Evolutionary conservation across 1,139 yeast species (phyloP).

Genomic region (Saccharomyces hybrid): DNA sequence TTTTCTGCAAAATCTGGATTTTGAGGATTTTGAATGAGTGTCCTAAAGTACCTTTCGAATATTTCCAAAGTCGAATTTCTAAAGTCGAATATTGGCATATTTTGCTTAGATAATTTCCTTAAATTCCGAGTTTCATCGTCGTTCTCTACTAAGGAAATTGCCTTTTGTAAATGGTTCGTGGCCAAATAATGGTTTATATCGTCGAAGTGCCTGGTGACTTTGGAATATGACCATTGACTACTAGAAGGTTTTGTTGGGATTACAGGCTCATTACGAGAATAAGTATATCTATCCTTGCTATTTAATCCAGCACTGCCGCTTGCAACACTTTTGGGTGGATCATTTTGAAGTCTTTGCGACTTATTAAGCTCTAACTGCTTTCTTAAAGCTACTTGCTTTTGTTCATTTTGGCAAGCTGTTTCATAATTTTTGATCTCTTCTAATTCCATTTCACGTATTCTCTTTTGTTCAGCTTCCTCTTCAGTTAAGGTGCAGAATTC

Average conservation of each 20-base stretch:
- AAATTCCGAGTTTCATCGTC: constrained; percentile 8
- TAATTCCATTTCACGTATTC: constrained; percentile 21
- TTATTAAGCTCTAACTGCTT: constrained; percentile 19
- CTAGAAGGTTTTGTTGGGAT: neutral
- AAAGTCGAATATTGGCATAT: constrained; percentile 12
- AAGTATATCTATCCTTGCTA: neutral
- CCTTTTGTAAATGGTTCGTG: constrained; percentile 12
- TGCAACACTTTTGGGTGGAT: constrained; percentile 4
- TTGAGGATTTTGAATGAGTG: constrained; percentile 12
- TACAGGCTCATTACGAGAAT: neutral
- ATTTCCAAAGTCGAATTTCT: constrained; percentile 10
- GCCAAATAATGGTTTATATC: constrained; percentile 14
- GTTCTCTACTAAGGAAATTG: constrained; percentile 14
- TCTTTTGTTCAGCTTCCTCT: constrained; percentile 29
- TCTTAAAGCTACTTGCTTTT: constrained; percentile 24
- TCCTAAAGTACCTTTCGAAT: constrained; percentile 12
- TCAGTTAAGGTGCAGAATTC: constrained; percentile 44
- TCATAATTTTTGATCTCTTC: constrained; percentile 23
- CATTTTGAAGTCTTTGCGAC: constrained; percentile 11
- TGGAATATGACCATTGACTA: constrained; percentile 13
- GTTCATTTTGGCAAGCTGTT: constrained; percentile 27
- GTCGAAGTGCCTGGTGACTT: constrained; percentile 17
- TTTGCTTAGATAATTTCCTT: constrained; percentile 5
- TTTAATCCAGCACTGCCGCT: neutral
- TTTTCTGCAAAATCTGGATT: constrained; percentile 13